Evolutionary conservation across 2,329 filamentous ascomycete genomes (phyloP).

Genomic region (Tolypocladium ovalisporum): DNA sequence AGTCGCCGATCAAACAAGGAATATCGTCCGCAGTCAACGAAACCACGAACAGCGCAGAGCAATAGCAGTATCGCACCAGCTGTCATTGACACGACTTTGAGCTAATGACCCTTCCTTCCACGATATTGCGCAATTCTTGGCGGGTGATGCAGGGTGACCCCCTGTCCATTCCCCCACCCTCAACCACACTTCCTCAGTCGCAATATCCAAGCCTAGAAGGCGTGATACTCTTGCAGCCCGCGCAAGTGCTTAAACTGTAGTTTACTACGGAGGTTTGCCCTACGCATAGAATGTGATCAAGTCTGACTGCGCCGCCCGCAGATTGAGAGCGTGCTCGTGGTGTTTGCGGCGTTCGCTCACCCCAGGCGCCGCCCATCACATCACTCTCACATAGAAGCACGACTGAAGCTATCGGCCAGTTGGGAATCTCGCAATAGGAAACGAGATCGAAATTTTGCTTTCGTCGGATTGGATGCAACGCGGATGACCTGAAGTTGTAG

Average conservation of each 20-base stretch:
- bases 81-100: background rate
- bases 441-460: too few species aligned
- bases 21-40: background rate
- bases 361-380: background rate
- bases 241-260: too few species aligned
- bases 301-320: background rate
- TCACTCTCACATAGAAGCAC: background rate
- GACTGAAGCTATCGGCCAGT: background rate
- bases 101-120: background rate
- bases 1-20: background rate
- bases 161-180: background rate
- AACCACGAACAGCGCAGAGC: background rate
- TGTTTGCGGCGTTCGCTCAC: background rate
- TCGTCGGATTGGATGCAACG: background rate
- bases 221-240: background rate
- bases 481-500: background rate
- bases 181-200: background rate
- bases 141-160: background rate
- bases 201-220: background rate
- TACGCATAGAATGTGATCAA: background rate
- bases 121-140: background rate
- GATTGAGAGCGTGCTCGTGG: background rate
- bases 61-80: background rate
- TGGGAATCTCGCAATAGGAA: background rate
- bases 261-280: too few species aligned